Base-by-base conservation (phyloP, 129 eudicot genomes). In the Flaveria robusta region DNA sequence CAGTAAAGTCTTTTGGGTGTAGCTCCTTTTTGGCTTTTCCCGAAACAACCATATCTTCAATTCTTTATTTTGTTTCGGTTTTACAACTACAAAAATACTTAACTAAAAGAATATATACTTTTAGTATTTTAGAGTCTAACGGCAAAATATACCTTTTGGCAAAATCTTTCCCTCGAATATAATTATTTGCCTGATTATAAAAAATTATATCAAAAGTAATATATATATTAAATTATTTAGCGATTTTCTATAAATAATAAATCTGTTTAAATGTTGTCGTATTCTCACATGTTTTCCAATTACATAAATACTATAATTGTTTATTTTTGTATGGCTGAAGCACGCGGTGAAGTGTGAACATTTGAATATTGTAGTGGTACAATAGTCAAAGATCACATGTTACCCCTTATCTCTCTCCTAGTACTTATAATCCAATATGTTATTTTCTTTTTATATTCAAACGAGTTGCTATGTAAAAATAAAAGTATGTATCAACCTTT, bases 321-420 rank as follows among this genome's bases (percentile, higher is more conserved):
- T 31, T 34, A 34, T 0, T 54, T 54, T 54, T 54, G 2, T 54
- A 54, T 6, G 0, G 29, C 9, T 6, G 3, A 13, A 3, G n/a
- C 12, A 26, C 26, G 39, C 37, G 7, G 37, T 23, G 37, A 23
- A 11, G 37, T 11, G 37, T 59, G 66, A 59, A 23, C 34, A 24
- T 59, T 2, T 59, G 34, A 59, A 59, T 59, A 59, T 59, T 20
- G 31, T 56, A 2, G 24, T 56, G 64, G 15, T 22, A 56, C 64
- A 23, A 56, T 56, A 56, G 64, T 56, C 64, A 56, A 56, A 56
- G 64, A 22, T 56, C 64, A 56, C 64, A 56, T 56, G 64, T 27
- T 20, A 56, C 16, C 2, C 16, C 31, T 22, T 22, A 2, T 56
- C 64, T 4, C 26, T 56, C 64, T 16, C 15, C 16, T 20, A 10